Conservation (phyloP, 805 yeast genomes). For the Saccharomycodes ludwigii region DNA sequence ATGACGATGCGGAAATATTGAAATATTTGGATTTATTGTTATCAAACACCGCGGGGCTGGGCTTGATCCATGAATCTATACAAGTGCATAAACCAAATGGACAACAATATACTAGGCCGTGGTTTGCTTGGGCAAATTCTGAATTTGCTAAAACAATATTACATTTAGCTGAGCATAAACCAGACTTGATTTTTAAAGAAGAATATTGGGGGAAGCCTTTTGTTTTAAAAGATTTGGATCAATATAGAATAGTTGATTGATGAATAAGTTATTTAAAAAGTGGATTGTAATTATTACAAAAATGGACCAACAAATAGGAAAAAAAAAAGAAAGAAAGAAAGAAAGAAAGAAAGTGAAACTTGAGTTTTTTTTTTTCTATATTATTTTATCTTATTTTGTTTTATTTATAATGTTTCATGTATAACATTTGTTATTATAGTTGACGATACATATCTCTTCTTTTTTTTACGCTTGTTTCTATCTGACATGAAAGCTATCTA, state of each 20-base stretch:
- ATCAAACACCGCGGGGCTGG: conserved; percentile 57
- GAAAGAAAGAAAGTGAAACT: neutral
- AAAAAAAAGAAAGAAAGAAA: neutral
- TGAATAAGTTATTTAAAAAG: too few relatives aligned
- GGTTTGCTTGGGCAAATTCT: conserved; percentile 94
- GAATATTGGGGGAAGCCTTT: too few relatives aligned
- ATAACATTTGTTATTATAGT: too few relatives aligned
- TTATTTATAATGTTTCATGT: too few relatives aligned
- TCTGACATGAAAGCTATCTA: too few relatives aligned
- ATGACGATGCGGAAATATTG: conserved; percentile 56
- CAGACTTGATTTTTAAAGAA: conserved; percentile 51
- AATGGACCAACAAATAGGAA: too few relatives aligned
- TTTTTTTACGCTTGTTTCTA: too few relatives aligned
- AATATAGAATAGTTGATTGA: too few relatives aligned
- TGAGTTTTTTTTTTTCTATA: neutral
- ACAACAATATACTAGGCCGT: conserved; percentile 54
- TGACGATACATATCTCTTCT: too few relatives aligned
- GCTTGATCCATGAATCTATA: conserved; percentile 76
- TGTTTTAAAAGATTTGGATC: too few relatives aligned
- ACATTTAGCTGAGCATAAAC: conserved; percentile 60
- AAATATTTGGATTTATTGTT: conserved; percentile 37
- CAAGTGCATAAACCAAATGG: conserved; percentile 44
- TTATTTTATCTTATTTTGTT: too few relatives aligned
- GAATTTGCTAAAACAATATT: conserved; percentile 84
- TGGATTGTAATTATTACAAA: too few relatives aligned